Conservation (phyloP, 768 basidiomycete genomes). For the Cystofilobasidium ferigula region DNA sequence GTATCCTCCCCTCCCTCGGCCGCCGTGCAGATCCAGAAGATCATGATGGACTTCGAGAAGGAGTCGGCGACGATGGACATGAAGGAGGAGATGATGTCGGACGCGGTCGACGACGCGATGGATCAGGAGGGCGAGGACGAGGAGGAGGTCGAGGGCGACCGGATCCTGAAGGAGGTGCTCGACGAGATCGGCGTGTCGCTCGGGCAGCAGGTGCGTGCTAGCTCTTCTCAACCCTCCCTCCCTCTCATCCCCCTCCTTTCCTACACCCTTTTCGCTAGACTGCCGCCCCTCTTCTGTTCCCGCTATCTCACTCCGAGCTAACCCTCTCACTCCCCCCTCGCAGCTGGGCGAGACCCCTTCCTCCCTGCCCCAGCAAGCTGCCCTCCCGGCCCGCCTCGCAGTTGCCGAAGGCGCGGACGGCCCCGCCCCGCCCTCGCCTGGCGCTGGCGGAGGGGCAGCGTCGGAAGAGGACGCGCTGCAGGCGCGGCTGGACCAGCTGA, state of each 20-base stretch:
- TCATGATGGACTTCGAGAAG: conserved; percentile 96
- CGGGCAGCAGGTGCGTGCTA: conserved; percentile 53
- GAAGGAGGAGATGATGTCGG: conserved; percentile 99
- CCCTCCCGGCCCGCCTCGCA: conserved; percentile 57
- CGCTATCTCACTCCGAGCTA: too few relatives aligned
- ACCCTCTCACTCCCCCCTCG: too few relatives aligned
- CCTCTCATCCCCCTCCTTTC: not conserved
- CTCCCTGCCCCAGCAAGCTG: conserved; percentile 54
- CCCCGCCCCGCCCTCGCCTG: conserved; percentile 31
- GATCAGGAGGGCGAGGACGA: conserved; percentile 73
- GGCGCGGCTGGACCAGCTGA: conserved; percentile 77
- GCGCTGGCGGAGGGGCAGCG: conserved; percentile 35
- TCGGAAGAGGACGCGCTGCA: conserved; percentile 88
- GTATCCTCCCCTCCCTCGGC: not conserved
- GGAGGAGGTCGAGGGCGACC: conserved; percentile 90
- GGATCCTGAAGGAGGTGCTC: conserved; percentile 86
- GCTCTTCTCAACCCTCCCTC: not conserved
- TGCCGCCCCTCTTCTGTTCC: too few relatives aligned
- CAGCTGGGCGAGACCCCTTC: conserved; percentile 74
- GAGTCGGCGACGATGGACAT: conserved; percentile 99
- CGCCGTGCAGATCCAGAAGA: conserved; percentile 61
- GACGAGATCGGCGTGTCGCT: conserved; percentile 92
- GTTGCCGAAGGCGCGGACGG: conserved; percentile 71
- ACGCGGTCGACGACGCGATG: conserved; percentile 95
- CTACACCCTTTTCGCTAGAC: not conserved